Conservation (phyloP, 371 early-diverging fungal species). For the Mortierella sp. region DNA sequence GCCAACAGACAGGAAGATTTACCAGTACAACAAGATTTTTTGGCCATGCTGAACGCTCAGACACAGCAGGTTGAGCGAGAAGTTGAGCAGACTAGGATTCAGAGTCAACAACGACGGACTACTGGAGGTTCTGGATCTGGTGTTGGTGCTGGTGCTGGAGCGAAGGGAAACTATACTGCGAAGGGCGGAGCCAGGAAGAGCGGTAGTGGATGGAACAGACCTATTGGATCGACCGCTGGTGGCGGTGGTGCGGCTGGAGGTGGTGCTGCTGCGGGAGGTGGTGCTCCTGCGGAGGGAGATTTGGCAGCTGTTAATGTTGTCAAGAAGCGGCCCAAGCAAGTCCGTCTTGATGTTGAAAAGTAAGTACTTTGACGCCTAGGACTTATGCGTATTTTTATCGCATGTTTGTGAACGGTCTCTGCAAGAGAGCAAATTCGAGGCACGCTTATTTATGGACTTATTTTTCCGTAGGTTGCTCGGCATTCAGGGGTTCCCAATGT, state of each 20-base stretch:
- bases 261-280: conserved; percentile 10
- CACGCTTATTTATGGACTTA: background rate
- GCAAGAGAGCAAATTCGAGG: background rate
- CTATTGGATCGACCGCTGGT: conserved; percentile 25
- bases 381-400: background rate
- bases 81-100: background rate
- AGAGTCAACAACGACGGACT: conserved; percentile 20
- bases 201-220: conserved; percentile 17
- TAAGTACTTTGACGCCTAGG: background rate
- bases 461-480: conserved; percentile 22
- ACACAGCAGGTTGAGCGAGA: conserved; percentile 9
- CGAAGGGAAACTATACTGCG: background rate
- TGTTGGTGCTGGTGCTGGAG: conserved; percentile 1
- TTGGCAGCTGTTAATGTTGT: conserved; percentile 26
- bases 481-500: conserved; percentile 28
- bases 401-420: background rate
- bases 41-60: conserved; percentile 30
- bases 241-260: conserved; percentile 7
- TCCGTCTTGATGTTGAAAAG: conserved; percentile 43
- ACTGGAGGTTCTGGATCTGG: conserved; percentile 20
- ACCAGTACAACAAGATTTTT: conserved; percentile 34
- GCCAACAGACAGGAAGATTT: conserved; percentile 1
- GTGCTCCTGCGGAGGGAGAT: conserved; percentile 22
- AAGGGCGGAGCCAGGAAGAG: conserved; percentile 5
- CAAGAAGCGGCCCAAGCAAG: conserved; percentile 40